Evolutionary conservation across 2,329 filamentous ascomycete genomes (phyloP).

Genomic region (Nigrospora sphaerica): DNA sequence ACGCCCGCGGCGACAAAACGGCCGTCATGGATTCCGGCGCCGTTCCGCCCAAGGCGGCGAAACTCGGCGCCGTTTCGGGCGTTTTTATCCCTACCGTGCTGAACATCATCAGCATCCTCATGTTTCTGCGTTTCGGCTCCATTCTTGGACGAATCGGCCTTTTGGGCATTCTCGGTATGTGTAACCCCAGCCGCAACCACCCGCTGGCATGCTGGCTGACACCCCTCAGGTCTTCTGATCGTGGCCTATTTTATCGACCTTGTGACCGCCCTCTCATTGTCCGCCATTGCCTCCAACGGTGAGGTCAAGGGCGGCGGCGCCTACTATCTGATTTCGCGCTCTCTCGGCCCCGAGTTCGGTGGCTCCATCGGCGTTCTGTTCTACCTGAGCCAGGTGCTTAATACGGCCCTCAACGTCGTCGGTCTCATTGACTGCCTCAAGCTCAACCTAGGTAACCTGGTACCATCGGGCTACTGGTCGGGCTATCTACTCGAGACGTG

Average conservation of each 20-base stretch:
- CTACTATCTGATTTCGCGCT: slow-evolving; percentile 83
- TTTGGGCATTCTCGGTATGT: slow-evolving; percentile 68
- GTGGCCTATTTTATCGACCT: slow-evolving; percentile 75
- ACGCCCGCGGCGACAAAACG: slow-evolving; percentile 10
- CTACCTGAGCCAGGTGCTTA: slow-evolving; percentile 84
- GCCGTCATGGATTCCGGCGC: slow-evolving; percentile 23
- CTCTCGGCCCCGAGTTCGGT: slow-evolving; percentile 80
- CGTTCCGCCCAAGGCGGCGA: slow-evolving; percentile 35
- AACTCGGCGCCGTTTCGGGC: slow-evolving; percentile 70
- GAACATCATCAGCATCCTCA: slow-evolving; percentile 83
- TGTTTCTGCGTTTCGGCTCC: slow-evolving; percentile 85
- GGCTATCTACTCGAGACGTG: slow-evolving; percentile 69
- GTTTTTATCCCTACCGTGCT: slow-evolving; percentile 85
- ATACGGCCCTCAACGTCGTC: slow-evolving; percentile 81
- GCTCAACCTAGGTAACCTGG: slow-evolving; percentile 61
- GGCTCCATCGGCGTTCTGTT: slow-evolving; percentile 84
- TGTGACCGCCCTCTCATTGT: slow-evolving; percentile 79
- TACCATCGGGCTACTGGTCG: slow-evolving; percentile 70
- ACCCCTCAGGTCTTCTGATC: slow-evolving; percentile 55
- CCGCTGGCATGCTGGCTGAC: slow-evolving; percentile 1
- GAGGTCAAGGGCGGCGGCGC: slow-evolving; percentile 82
- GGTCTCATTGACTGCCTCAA: slow-evolving; percentile 78
- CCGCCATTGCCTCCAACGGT: slow-evolving; percentile 83
- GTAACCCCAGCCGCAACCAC: background rate
- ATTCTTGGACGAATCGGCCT: slow-evolving; percentile 76